Evolutionary conservation across 164 flowering plant genomes (phyloP).

Genomic region (Annona squamosa): DNA sequence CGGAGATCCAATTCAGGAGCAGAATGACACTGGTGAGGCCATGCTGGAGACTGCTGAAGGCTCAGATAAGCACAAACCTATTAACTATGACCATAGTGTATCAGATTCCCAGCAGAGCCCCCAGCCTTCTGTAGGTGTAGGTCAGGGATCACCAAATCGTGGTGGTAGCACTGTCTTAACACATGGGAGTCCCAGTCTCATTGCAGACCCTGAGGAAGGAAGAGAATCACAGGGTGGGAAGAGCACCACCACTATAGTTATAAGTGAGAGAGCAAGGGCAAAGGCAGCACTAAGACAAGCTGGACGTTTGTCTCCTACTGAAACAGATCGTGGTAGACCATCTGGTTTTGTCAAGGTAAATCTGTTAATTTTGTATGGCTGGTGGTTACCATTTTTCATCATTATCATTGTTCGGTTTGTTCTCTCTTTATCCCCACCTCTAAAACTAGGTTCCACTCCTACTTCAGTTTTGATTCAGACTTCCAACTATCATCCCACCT

Average conservation of each 20-base stretch:
- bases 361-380: background rate
- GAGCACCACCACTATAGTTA: constrained; percentile 27
- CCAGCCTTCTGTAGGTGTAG: constrained; percentile 18
- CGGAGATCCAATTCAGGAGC: constrained; percentile 30
- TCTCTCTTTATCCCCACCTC: too few relatives aligned
- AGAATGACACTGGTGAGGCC: constrained; percentile 33
- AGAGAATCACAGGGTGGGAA: constrained; percentile 27
- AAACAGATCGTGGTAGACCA: constrained; percentile 44
- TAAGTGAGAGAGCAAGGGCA: constrained; percentile 53
- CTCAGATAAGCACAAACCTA: constrained; percentile 30
- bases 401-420: too few relatives aligned
- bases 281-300: constrained; percentile 42
- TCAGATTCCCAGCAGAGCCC: constrained; percentile 29
- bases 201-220: constrained; percentile 29
- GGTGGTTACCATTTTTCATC: too few relatives aligned
- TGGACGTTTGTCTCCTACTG: constrained; percentile 26
- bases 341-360: constrained; percentile 33
- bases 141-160: constrained; percentile 23
- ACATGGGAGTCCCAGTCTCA: constrained; percentile 18
- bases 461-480: too few relatives aligned
- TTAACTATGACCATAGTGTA: constrained; percentile 27
- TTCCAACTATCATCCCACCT: too few relatives aligned
- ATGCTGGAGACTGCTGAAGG: constrained; percentile 39
- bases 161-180: constrained; percentile 17
- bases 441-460: too few relatives aligned